These are phyloP conservation scores for Ganoderma leucocontextum DNA, from an alignment of 1,284 basidiomycete species.

Conservation along the genomic window DNA sequence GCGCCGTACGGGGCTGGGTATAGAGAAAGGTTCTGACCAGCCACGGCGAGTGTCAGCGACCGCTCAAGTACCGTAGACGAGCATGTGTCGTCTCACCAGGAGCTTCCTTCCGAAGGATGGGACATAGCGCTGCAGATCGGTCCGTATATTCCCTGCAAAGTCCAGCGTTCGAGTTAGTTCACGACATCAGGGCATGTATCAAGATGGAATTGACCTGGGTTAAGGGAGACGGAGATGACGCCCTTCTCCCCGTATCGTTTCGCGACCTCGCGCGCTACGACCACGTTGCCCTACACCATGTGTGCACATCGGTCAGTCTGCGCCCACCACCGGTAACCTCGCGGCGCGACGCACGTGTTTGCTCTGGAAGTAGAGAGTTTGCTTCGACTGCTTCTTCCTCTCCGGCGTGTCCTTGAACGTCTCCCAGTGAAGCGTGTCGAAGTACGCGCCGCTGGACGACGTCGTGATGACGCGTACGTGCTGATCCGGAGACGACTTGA, in stretches of 20 bases:
- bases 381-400: constrained; percentile 37
- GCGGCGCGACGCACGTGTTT: constrained; percentile 40
- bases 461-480: constrained; percentile 54
- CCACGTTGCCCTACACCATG: constrained; percentile 45
- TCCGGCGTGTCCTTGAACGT: constrained; percentile 40
- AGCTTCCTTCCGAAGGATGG: constrained; percentile 13
- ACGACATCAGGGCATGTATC: background rate
- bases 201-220: constrained; percentile 44
- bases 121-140: constrained; percentile 27
- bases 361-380: constrained; percentile 50
- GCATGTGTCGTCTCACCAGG: constrained; percentile 14
- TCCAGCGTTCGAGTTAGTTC: background rate
- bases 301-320: no score
- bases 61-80: no score
- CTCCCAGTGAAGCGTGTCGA: constrained; percentile 40
- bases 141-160: constrained; percentile 28
- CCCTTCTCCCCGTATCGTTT: constrained; percentile 41
- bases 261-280: constrained; percentile 46
- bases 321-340: background rate
- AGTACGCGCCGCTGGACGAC: constrained; percentile 45
- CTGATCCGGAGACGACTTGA: constrained; percentile 39
- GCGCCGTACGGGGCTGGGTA: constrained; percentile 35
- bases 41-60: background rate
- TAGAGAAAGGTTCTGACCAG: constrained; percentile 13
- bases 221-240: constrained; percentile 48